Percentiles rank a stretch among this genome's conserved stretches.
Evolutionary conservation across 345 rosid genomes (phyloP).

Genomic region (Carallia pectinifolia): DNA sequence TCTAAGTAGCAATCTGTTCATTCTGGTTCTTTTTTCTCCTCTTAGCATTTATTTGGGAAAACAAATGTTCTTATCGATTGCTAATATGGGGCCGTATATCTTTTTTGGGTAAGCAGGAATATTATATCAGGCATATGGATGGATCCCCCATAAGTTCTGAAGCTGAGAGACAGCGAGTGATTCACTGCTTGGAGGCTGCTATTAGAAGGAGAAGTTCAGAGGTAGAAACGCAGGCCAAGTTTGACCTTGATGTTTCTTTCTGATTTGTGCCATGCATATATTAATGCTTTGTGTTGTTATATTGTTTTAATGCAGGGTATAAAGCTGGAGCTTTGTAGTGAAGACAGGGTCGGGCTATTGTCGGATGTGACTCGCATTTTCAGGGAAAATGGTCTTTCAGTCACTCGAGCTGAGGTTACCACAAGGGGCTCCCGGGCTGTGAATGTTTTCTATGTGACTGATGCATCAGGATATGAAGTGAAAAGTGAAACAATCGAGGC

Average conservation of each 20-base stretch:
- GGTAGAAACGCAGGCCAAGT: conserved; percentile 28
- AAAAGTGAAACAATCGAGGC: conserved; percentile 72
- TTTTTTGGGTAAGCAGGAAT: conserved; percentile 52
- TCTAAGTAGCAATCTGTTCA: background rate
- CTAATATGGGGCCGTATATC: background rate
- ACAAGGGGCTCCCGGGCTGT: conserved; percentile 75
- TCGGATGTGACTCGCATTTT: conserved; percentile 94
- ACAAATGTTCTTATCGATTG: background rate
- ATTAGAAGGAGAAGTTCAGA: conserved; percentile 72
- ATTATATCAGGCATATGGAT: conserved; percentile 83
- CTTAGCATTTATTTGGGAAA: background rate
- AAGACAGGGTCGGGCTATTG: conserved; percentile 79
- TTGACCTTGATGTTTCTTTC: conserved; percentile 9
- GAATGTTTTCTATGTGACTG: conserved; percentile 76
- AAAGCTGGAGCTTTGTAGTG: conserved; percentile 71
- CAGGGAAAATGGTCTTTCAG: conserved; percentile 83
- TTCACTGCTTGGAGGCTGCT: conserved; percentile 92
- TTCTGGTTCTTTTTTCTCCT: background rate
- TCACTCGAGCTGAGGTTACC: conserved; percentile 85
- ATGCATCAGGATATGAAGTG: conserved; percentile 69
- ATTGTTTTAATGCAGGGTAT: conserved; percentile 55
- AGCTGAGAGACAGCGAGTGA: conserved; percentile 90
- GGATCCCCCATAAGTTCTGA: conserved; percentile 90
- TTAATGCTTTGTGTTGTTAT: conserved; percentile 1
- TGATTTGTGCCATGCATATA: background rate